Percentiles rank a stretch among this genome's conserved stretches.
phyloP scores from a whole-genome alignment of 768 basidiomycete genomes.

The Cystobasidium onofrii region DNA sequence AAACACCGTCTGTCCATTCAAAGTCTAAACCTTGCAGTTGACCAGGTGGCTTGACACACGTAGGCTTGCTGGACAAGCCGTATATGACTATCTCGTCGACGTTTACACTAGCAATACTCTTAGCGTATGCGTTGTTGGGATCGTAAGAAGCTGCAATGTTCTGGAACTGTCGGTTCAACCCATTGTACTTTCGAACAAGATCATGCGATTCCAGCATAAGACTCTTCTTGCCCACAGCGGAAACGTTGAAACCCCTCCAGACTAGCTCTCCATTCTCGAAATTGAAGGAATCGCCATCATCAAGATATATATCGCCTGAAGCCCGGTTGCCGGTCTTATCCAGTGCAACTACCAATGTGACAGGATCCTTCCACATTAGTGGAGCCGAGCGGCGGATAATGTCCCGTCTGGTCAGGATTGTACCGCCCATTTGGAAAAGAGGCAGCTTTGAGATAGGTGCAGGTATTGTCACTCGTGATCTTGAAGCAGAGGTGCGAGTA shows the following conservation, averaged over 20 bases:
- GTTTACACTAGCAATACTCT: conserved; percentile 59
- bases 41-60: conserved; percentile 51
- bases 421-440: conserved; percentile 79
- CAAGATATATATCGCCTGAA: conserved; percentile 79
- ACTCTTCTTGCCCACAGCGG: conserved; percentile 49
- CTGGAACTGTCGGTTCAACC: conserved; percentile 14
- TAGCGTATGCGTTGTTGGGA: conserved; percentile 60
- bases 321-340: conserved; percentile 54
- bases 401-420: conserved; percentile 77
- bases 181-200: conserved; percentile 40
- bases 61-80: conserved; percentile 61
- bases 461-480: conserved; percentile 59
- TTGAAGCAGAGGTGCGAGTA: conserved; percentile 54
- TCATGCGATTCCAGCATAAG: conserved; percentile 47
- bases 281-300: conserved; percentile 78
- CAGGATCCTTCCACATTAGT: conserved; percentile 83
- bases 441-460: conserved; percentile 74
- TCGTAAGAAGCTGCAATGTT: conserved; percentile 48
- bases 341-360: conserved; percentile 78
- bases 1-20: conserved; percentile 59
- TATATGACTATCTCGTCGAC: conserved; percentile 75
- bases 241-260: conserved; percentile 64
- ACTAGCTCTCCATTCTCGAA: conserved; percentile 70
- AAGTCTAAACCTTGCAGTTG: conserved; percentile 55
- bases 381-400: conserved; percentile 75